Percentiles rank a stretch among this genome's conserved stretches.
These are phyloP conservation scores for Scutellaria minor DNA, from an alignment of 257 asterid species.

Conservation along the genomic window DNA sequence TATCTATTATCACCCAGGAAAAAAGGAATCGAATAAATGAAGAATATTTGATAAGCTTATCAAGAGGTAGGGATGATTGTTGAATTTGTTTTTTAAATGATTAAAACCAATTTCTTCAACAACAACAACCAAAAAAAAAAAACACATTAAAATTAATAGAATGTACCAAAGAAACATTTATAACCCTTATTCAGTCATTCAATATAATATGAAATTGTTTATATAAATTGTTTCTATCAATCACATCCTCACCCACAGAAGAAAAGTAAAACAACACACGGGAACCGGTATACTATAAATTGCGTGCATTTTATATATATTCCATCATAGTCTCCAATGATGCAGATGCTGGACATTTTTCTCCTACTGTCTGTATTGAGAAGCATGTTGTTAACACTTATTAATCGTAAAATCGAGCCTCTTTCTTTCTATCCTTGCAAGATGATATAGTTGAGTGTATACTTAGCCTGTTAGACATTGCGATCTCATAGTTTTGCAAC, in stretches of 20 bases:
- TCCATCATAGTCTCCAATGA: not conserved
- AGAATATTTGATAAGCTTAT: no score
- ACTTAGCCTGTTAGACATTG: not conserved
- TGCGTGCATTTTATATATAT: not conserved
- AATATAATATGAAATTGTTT: no score
- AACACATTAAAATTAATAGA: no score
- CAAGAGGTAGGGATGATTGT: no score
- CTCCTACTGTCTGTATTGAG: not conserved
- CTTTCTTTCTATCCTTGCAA: not conserved
- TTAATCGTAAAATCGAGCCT: not conserved
- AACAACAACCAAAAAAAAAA: no score
- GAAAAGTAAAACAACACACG: not conserved
- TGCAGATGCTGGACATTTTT: constrained; percentile 4
- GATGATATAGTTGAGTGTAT: not conserved
- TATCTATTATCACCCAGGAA: no score
- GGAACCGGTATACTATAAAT: not conserved
- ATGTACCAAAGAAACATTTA: no score
- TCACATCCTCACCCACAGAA: not conserved
- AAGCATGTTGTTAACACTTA: not conserved
- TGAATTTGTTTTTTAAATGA: no score
- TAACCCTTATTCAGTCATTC: no score
- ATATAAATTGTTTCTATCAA: no score
- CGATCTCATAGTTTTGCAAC: constrained; percentile 58
- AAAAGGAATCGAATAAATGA: no score
- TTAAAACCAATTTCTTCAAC: no score